Base-by-base conservation (phyloP, 2,329 filamentous ascomycete genomes). In the Fusarium armeniacum region DNA sequence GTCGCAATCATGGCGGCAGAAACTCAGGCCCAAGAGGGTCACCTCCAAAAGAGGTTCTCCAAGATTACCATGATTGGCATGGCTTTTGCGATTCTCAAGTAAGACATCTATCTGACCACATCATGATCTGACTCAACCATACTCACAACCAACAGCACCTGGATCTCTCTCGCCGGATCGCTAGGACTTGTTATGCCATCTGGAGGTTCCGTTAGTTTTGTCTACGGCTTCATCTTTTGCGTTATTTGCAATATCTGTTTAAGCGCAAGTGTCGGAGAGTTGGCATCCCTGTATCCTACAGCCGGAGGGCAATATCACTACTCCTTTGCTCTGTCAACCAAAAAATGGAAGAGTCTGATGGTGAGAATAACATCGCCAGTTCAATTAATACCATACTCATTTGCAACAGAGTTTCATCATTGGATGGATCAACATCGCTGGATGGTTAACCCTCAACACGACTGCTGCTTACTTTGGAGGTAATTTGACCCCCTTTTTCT, bases 11-110 rank as follows among this genome's bases (percentile, higher is more conserved):
- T 71, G 69, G 43, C 50, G 13, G 43, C 26, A n/a, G 10, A 54
- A 54, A 26, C 35, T 7, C 38, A 49, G 15, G 30, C 47, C 40
- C 60, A 60, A 20, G 69, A 65, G 61, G 69, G 69, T 18, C 62
- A 67, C 30, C 62, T 72, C 58, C 69, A 72, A 52, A 72, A 72
- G 53, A 65, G 69, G 44, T 72, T 72, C 41, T 72, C 69, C 8
- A 72, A 72, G 53, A 57, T 72, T n/a, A 72, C 69, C 22, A 72
- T 72, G 69, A 59, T 72, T 24, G 69, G 69, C 30, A 78, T 83
- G 78, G 79, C 80, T 15, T 83, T 83, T 64, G 81, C 81, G n/a
- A 83, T 83, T 58, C 73, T 83, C 18, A 83, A 83, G 82, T 75
- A 73, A 32, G 65, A 20, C 30, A 38, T 9, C 2, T 30, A 33